phyloP scores from a whole-genome alignment of 805 yeast genomes.

The Wickerhamiella qilinensis region DNA sequence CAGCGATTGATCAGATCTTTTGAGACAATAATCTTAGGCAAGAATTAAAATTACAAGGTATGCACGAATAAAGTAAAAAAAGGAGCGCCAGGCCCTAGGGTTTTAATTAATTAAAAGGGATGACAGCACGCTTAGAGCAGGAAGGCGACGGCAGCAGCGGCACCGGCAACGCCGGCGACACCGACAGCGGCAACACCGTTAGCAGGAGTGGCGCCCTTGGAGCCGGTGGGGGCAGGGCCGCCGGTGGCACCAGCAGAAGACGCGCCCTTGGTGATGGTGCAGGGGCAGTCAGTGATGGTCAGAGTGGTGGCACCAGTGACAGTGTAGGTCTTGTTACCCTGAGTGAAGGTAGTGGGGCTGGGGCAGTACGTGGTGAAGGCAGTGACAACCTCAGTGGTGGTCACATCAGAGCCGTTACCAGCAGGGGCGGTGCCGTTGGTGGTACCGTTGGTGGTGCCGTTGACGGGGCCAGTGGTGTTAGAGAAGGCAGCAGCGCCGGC shows the following conservation, averaged over 20 bases:
- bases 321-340: constrained; percentile 54
- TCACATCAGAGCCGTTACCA: neutral
- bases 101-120: too few species aligned
- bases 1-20: too few species aligned
- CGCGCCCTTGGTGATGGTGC: constrained; percentile 37
- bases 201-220: constrained; percentile 1
- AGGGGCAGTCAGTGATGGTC: constrained; percentile 77
- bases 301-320: constrained; percentile 68
- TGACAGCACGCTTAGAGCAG: constrained; percentile 2
- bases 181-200: constrained; percentile 6
- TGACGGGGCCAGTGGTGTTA: constrained; percentile 4
- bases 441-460: neutral
- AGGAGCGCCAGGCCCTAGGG: neutral
- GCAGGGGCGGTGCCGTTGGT: constrained; percentile 1
- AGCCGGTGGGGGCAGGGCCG: neutral
- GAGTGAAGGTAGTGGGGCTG: constrained; percentile 44
- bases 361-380: constrained; percentile 34
- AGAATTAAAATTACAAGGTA: too few species aligned
- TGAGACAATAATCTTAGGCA: too few species aligned
- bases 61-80: neutral
- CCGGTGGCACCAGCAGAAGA: constrained; percentile 4
- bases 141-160: constrained; percentile 5
- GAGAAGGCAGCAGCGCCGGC: constrained; percentile 6
- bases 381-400: constrained; percentile 3
- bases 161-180: constrained; percentile 5